Conservation (phyloP, 1,284 basidiomycete genomes). For the Irpex rosettiformis region DNA sequence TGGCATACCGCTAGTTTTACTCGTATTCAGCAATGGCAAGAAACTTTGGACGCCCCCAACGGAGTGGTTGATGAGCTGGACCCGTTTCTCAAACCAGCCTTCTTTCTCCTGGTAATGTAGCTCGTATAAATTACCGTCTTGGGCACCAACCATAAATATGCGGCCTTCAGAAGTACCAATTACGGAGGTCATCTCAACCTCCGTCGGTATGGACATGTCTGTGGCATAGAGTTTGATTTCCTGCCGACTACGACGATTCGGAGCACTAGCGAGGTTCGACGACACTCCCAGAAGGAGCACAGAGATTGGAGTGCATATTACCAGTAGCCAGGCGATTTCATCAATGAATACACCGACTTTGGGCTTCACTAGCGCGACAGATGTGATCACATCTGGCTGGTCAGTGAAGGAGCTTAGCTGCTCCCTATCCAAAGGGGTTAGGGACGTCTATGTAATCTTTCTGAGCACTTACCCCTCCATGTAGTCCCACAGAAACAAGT, state of each 20-base stretch:
- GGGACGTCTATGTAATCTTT: background rate
- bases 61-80: constrained; percentile 81
- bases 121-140: constrained; percentile 91
- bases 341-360: constrained; percentile 88
- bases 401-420: constrained; percentile 89
- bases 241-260: constrained; percentile 47
- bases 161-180: constrained; percentile 79
- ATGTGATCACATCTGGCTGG: constrained; percentile 87
- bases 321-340: constrained; percentile 85
- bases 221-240: constrained; percentile 91
- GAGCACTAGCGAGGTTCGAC: constrained; percentile 42
- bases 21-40: constrained; percentile 60
- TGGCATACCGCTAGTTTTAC: constrained; percentile 55
- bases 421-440: constrained; percentile 42
- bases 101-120: constrained; percentile 90
- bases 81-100: constrained; percentile 89
- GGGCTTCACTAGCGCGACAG: constrained; percentile 82
- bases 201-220: constrained; percentile 75
- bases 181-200: constrained; percentile 84
- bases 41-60: constrained; percentile 72
- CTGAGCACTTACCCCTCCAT: constrained; percentile 71
- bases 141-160: constrained; percentile 86
- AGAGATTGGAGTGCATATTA: constrained; percentile 85
- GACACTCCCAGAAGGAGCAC: constrained; percentile 88
- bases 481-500: constrained; percentile 97